phyloP scores from a whole-genome alignment of 1,284 basidiomycete genomes.

The Pulveroboletus sp. region DNA sequence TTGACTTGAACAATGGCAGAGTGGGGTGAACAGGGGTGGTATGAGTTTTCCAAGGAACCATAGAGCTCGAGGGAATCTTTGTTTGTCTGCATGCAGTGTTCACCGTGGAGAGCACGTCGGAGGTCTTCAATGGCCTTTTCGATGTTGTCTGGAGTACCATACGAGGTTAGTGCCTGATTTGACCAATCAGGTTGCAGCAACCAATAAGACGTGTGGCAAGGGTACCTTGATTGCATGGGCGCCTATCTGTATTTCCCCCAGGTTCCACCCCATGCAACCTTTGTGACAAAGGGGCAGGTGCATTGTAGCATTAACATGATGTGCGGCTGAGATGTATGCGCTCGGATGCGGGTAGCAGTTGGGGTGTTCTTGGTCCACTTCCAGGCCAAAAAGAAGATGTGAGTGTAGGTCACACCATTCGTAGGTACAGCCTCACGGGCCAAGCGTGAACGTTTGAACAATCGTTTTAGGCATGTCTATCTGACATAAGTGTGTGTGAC shows the following conservation, averaged over 20 bases:
- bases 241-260: too few species aligned
- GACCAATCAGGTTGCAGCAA: too few species aligned
- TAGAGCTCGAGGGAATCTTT: slow-evolving; percentile 46
- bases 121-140: slow-evolving; percentile 54
- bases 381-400: slow-evolving; percentile 10
- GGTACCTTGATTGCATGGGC: too few species aligned
- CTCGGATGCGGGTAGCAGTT: slow-evolving; percentile 18
- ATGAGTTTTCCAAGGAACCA: slow-evolving; percentile 66
- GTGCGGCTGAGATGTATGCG: slow-evolving; percentile 30
- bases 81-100: slow-evolving; percentile 47
- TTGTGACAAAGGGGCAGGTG: slow-evolving; percentile 35
- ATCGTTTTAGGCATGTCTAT: too few species aligned
- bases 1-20: slow-evolving; percentile 52
- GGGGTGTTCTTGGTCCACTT: slow-evolving; percentile 11
- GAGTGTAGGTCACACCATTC: slow-evolving; percentile 21
- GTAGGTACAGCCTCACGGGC: slow-evolving; percentile 33
- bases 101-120: slow-evolving; percentile 42
- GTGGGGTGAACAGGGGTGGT: slow-evolving; percentile 60
- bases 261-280: too few species aligned
- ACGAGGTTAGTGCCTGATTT: too few species aligned
- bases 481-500: too few species aligned
- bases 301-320: slow-evolving; percentile 36
- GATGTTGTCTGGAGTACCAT: slow-evolving; percentile 47
- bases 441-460: too few species aligned
- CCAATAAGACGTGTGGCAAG: too few species aligned